Base-by-base conservation (phyloP, 2,329 filamentous ascomycete species). In the Diaporthe citrichinensis region DNA sequence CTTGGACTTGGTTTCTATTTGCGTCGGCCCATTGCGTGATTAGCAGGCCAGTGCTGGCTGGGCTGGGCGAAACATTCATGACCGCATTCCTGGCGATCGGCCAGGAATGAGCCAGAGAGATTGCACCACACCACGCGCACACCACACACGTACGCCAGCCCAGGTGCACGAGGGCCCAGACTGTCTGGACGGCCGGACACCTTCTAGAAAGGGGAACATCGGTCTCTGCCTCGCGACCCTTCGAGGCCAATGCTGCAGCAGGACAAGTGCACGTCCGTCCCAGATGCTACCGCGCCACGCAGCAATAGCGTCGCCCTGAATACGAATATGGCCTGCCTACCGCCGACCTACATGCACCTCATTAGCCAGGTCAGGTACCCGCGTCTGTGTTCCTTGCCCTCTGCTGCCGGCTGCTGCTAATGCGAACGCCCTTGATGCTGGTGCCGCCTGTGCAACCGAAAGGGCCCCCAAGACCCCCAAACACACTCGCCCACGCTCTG, bases 231-330 rank as follows among this genome's bases (percentile, higher is more conserved):
- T 59, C 57, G 31, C 17, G 25, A 36, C 55, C 17, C 57, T 39
- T 59, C 57, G 6, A 65, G 15, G 25, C 41, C 39, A 46, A 53
- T 17, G 46, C 62, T 51, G 44, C 61, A 49, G 15, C 61, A 7
- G 15, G 41, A 28, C 34, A 9, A 49, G 65, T 25, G 65, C 65
- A 53, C 65, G 65, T 55, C 65, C 65, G 49, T 53, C 65, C 49
- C 34, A 53, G 65, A 68, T 68, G 46, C 41, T 69, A 69, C 65
- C 65, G 65, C 65, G 65, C 65, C 65, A 69, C 65, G 65, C 65
- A 69, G 65, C 65, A 69, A 69, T 69, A 69, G 65, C 65, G 65
- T 41, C 65, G 65, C 49, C 49, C 65, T 69, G 65, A 69, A 69
- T 69, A 69, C 65, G 65, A 69, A 69, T 23, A 69, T 31, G 65